Evolutionary conservation across 306 rosid species (phyloP).

Genomic region (Dalbergia cultrata): DNA sequence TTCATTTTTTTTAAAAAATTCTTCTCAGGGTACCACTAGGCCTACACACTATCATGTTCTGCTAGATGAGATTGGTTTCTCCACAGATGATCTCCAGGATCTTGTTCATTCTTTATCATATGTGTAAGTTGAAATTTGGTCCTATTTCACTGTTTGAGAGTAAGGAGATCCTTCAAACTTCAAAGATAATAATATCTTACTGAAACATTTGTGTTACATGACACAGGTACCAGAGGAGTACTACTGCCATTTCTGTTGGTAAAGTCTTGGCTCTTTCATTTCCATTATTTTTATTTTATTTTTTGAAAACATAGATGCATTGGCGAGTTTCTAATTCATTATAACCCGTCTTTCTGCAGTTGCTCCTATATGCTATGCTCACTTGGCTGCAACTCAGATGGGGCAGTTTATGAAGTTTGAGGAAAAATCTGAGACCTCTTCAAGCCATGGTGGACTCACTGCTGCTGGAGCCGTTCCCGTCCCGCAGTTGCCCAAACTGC

Average conservation of each 20-base stretch:
- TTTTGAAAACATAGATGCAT: background rate
- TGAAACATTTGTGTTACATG: background rate
- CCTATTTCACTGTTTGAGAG: background rate
- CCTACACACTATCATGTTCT: conserved; percentile 94
- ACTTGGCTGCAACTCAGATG: conserved; percentile 85
- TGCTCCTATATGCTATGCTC: conserved; percentile 95
- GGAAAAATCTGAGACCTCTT: conserved; percentile 80
- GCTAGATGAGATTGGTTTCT: conserved; percentile 80
- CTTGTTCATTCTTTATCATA: conserved; percentile 94
- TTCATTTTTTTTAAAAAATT: background rate
- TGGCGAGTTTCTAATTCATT: background rate
- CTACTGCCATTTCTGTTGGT: conserved; percentile 96
- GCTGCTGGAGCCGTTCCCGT: conserved; percentile 67
- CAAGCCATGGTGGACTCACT: conserved; percentile 75
- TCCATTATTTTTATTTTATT: background rate
- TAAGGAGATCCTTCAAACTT: background rate
- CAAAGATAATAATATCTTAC: background rate
- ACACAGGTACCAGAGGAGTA: conserved; percentile 90
- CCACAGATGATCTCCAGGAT: conserved; percentile 88
- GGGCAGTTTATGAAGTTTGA: conserved; percentile 85
- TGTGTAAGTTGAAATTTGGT: conserved; percentile 69
- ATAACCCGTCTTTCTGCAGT: conserved; percentile 55
- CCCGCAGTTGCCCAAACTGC: conserved; percentile 78
- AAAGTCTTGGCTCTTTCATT: conserved; percentile 6
- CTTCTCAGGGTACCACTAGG: conserved; percentile 82